Evolutionary conservation across 1,139 yeast species (phyloP).

Genomic region (Saccharomyces hybrid): DNA sequence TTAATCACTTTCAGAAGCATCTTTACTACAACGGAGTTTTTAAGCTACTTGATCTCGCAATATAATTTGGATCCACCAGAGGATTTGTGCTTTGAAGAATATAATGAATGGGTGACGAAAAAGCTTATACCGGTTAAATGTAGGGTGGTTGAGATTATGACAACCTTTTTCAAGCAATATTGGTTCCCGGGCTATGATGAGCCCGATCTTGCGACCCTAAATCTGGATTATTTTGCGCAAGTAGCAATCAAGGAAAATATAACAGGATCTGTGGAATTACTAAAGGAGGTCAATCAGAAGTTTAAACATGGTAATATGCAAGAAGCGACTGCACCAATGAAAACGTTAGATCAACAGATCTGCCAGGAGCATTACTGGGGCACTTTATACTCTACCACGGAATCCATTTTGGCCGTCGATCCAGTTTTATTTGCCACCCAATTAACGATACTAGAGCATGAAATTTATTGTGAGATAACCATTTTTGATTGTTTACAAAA

Average conservation of each 20-base stretch:
- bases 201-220: slow-evolving; percentile 37
- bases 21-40: slow-evolving; percentile 56
- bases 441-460: slow-evolving; percentile 71
- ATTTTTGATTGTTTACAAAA: slow-evolving; percentile 73
- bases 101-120: slow-evolving; percentile 60
- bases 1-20: slow-evolving; percentile 69
- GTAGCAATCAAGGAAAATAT: slow-evolving; percentile 41
- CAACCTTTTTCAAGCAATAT: slow-evolving; percentile 60
- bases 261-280: slow-evolving; percentile 36
- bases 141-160: slow-evolving; percentile 39
- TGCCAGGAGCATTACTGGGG: not conserved
- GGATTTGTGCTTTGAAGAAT: slow-evolving; percentile 76
- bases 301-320: slow-evolving; percentile 2
- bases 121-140: slow-evolving; percentile 2
- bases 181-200: slow-evolving; percentile 67
- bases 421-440: slow-evolving; percentile 61
- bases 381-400: not conserved
- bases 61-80: slow-evolving; percentile 77
- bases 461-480: slow-evolving; percentile 57
- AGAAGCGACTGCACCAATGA: not conserved
- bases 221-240: slow-evolving; percentile 54
- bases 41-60: slow-evolving; percentile 52
- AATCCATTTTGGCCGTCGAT: not conserved
- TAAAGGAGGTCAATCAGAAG: slow-evolving; percentile 25
- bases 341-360: not conserved